These are phyloP conservation scores for Candida wancherniae DNA, from an alignment of 805 yeast genomes.

Conservation along the genomic window DNA sequence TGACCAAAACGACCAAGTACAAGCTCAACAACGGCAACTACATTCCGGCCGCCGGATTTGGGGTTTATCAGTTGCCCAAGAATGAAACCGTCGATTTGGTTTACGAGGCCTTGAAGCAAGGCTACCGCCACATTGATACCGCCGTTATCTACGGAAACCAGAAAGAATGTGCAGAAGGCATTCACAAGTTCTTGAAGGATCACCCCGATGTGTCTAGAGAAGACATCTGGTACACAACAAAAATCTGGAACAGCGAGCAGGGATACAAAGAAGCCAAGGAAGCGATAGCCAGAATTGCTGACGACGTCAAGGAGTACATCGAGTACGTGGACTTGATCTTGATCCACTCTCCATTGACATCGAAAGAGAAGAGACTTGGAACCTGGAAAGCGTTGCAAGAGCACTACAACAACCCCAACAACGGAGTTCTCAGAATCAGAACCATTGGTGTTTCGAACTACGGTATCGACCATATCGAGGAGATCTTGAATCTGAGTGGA, in stretches of 20 bases:
- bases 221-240: slow-evolving; percentile 36
- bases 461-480: slow-evolving; percentile 55
- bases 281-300: slow-evolving; percentile 56
- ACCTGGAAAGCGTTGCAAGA: slow-evolving; percentile 76
- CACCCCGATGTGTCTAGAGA: slow-evolving; percentile 25
- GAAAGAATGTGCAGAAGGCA: slow-evolving; percentile 54
- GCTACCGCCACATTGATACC: slow-evolving; percentile 72
- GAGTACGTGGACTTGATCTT: slow-evolving; percentile 39
- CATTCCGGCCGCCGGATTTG: slow-evolving; percentile 56
- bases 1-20: slow-evolving; percentile 31
- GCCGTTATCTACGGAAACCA: slow-evolving; percentile 70
- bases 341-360: slow-evolving; percentile 49
- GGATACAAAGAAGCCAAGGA: slow-evolving; percentile 48
- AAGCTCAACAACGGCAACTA: slow-evolving; percentile 50
- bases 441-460: slow-evolving; percentile 79
- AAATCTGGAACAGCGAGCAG: slow-evolving; percentile 25
- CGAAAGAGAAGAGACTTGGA: slow-evolving; percentile 44
- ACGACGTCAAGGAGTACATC: slow-evolving; percentile 38
- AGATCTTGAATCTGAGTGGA: slow-evolving; percentile 53
- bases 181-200: slow-evolving; percentile 47
- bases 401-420: slow-evolving; percentile 44
- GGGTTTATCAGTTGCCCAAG: slow-evolving; percentile 45
- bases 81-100: slow-evolving; percentile 41
- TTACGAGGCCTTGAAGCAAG: slow-evolving; percentile 52
- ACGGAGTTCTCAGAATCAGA: slow-evolving; percentile 51